A percentile compares a stretch with the other conserved stretches of the same genome.
phyloP scores from a whole-genome alignment of 768 basidiomycete genomes.

The Dioszegia aurantiaca region DNA sequence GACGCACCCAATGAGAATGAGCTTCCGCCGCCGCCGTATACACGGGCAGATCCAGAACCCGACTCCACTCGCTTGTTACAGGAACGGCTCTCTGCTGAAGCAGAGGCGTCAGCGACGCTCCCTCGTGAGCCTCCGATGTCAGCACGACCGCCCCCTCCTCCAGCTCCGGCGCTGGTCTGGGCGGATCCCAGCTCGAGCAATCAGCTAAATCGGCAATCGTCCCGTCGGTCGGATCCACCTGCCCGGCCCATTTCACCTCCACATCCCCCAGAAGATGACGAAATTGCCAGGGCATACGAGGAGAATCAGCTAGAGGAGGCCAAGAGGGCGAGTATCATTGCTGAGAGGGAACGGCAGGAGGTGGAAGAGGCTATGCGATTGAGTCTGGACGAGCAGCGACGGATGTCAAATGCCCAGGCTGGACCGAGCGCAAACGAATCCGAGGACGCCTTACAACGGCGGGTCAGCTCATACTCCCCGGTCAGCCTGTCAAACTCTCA shows the following conservation, averaged over 20 bases:
- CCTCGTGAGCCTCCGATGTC: slow-evolving; percentile 9
- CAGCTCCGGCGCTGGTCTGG: neutral
- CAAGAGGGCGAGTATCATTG: slow-evolving; percentile 30
- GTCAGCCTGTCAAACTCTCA: neutral
- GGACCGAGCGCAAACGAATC: slow-evolving; percentile 16
- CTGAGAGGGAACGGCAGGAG: slow-evolving; percentile 36
- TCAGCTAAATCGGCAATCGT: neutral
- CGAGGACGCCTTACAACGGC: neutral
- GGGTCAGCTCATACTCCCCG: slow-evolving; percentile 4
- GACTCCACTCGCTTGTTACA: slow-evolving; percentile 43
- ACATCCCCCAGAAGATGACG: slow-evolving; percentile 23
- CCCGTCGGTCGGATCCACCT: neutral
- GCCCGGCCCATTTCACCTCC: slow-evolving; percentile 3
- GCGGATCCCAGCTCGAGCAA: neutral
- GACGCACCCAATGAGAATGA: slow-evolving; percentile 25
- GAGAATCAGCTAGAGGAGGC: slow-evolving; percentile 46
- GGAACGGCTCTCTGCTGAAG: slow-evolving; percentile 42
- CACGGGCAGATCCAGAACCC: slow-evolving; percentile 48
- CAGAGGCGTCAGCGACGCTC: slow-evolving; percentile 14
- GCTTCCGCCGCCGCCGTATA: slow-evolving; percentile 48
- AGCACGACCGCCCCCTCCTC: neutral
- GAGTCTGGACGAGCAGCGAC: slow-evolving; percentile 28
- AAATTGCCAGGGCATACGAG: slow-evolving; percentile 35
- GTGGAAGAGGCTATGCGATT: slow-evolving; percentile 43
- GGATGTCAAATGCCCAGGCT: slow-evolving; percentile 4